These are phyloP conservation scores for Ilex asprella DNA, from an alignment of 257 asterid species.

Conservation along the genomic window DNA sequence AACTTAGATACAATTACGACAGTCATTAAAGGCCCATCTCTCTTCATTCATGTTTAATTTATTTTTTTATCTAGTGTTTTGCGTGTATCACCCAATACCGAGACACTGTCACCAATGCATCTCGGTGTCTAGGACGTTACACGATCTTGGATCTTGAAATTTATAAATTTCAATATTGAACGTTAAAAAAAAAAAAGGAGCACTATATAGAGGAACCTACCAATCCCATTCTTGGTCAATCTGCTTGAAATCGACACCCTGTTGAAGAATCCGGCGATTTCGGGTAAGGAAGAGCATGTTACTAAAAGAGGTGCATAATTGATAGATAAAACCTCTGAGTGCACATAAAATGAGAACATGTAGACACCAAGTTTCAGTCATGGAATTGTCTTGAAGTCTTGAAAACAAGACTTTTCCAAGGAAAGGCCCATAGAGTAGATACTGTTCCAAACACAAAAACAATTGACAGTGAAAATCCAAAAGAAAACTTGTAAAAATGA, in stretches of 20 bases:
- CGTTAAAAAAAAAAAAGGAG: no score
- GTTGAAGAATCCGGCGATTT: constrained; percentile 52
- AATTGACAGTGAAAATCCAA: neutral
- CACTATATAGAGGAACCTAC: constrained; percentile 19
- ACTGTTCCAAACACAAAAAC: constrained; percentile 30
- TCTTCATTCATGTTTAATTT: no score
- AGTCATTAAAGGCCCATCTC: no score
- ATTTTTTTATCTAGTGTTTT: no score
- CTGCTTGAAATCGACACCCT: constrained; percentile 73
- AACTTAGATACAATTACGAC: no score
- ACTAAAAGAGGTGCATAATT: constrained; percentile 50
- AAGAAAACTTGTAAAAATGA: neutral
- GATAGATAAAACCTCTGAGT: constrained; percentile 45
- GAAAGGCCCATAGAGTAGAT: constrained; percentile 48
- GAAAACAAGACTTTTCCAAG: constrained; percentile 50
- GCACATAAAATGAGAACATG: constrained; percentile 50
- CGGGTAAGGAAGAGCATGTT: constrained; percentile 68
- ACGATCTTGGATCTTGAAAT: no score
- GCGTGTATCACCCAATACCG: no score
- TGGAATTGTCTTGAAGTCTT: constrained; percentile 32
- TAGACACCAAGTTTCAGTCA: constrained; percentile 40
- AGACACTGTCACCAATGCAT: no score
- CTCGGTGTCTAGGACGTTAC: no score
- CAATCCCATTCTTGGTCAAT: constrained; percentile 86
- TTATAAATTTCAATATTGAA: no score